phyloP scores from a whole-genome alignment of 2,329 filamentous ascomycete species.

The Diaporthe eres region DNA sequence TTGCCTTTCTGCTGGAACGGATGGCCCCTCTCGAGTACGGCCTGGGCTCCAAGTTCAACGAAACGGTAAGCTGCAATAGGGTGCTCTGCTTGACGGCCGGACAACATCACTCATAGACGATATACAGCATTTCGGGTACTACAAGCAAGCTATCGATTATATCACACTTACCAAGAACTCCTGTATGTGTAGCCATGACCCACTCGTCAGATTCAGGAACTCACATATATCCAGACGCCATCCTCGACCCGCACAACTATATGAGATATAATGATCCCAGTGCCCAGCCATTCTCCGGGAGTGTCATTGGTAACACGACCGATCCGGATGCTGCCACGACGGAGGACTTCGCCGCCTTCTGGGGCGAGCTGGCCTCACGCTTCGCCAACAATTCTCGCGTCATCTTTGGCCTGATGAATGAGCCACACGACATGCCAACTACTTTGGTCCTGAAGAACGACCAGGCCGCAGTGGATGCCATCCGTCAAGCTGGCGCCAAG shows the following conservation, averaged over 20 bases:
- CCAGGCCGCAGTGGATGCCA: conserved; percentile 62
- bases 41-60: conserved; percentile 63
- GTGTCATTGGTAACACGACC: conserved; percentile 62
- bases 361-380: conserved; percentile 61
- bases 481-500: conserved; percentile 58
- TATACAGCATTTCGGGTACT: conserved; percentile 56
- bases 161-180: conserved; percentile 62
- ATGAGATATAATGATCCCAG: conserved; percentile 68
- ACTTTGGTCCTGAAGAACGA: conserved; percentile 60
- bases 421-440: conserved; percentile 65
- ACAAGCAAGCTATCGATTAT: conserved; percentile 63
- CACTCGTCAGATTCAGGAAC: background rate
- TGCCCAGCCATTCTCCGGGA: conserved; percentile 62
- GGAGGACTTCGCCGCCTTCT: conserved; percentile 62
- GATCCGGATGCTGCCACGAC: conserved; percentile 62
- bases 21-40: conserved; percentile 63
- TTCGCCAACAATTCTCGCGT: conserved; percentile 62
- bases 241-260: conserved; percentile 67
- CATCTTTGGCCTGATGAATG: conserved; percentile 66
- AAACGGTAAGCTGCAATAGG: conserved; percentile 50
- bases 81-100: background rate
- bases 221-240: conserved; percentile 51
- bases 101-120: background rate
- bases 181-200: conserved; percentile 43
- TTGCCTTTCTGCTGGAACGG: conserved; percentile 65